Base-by-base conservation (phyloP, 305 asterid genomes). In the Caryopteris hybrid region DNA sequence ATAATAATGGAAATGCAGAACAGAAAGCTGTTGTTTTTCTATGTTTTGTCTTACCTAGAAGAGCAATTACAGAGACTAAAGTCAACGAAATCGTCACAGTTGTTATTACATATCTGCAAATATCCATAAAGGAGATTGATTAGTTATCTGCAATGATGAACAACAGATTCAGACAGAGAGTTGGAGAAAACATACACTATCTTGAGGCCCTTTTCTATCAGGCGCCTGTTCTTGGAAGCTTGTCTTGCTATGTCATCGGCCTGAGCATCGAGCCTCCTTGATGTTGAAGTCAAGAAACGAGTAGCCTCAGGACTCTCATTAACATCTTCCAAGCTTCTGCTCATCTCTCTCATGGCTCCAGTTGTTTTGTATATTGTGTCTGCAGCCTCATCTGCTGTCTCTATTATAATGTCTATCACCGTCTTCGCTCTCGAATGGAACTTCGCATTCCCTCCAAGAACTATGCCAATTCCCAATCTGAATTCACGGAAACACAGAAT, bases 321-420 rank as follows among this genome's bases (percentile, higher is more conserved):
- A 0, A 64, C 79, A 10, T 55, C 77, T 56, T 62, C 76, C 65
- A 88, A 46, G 54, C 59, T 82, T 2, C 6, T 31, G 70, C 75
- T 82, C 81, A 88, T 86, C 17, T 77, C 81, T 69, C 53, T 86
- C 91, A 92, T 75, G 59, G 96, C 89, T 69, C 70, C 61, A 0
- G 97, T 87, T 4, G 96, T 75, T 53, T 62, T 82, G 68, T 85
- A 66, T 67, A 93, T 72, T 2, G 96, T 88, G 55, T 70, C 70
- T 0, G 96, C 80, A 12, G 98, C 98, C 11, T 69, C 86, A 53
- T 93, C 89, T 11, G 97, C 94, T 14, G 98, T 88, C 31, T 86
- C 89, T 23, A 92, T 82, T 8, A 92, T 77, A 34, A 92, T 80
- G 79, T 85, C 84, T 43, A 88, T 78, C 59, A 93, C 84, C 8